A percentile compares a stretch with the other conserved stretches of the same genome.
phyloP scores from a whole-genome alignment of 176 grass and related monocot species.

The Paspalum vaginatum region DNA sequence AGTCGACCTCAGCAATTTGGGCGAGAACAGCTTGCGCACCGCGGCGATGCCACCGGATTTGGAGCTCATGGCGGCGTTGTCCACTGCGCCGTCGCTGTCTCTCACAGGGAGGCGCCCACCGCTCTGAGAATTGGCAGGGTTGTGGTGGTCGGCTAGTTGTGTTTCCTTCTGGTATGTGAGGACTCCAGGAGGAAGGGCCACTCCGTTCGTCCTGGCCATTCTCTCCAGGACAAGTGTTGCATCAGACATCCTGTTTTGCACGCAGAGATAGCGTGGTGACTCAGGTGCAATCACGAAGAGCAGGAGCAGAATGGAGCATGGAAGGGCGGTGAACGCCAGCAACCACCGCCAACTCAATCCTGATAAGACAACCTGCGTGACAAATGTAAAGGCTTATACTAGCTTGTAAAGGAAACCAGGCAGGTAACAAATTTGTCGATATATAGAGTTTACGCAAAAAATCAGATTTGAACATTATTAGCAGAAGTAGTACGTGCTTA shows the following conservation, averaged over 20 bases:
- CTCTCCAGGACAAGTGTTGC: slow-evolving; percentile 66
- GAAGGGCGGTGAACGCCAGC: slow-evolving; percentile 67
- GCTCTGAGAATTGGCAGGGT: slow-evolving; percentile 36
- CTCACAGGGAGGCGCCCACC: slow-evolving; percentile 42
- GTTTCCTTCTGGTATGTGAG: slow-evolving; percentile 44
- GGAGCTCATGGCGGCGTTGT: slow-evolving; percentile 29
- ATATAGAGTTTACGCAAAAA: background rate
- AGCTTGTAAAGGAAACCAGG: background rate
- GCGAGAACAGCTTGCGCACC: slow-evolving; percentile 57
- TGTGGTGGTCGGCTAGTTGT: slow-evolving; percentile 24
- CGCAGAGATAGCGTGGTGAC: slow-evolving; percentile 81
- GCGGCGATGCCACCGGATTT: slow-evolving; percentile 43
- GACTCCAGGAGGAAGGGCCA: slow-evolving; percentile 67
- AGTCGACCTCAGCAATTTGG: slow-evolving; percentile 64
- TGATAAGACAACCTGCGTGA: slow-evolving; percentile 53
- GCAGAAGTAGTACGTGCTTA: too few species aligned
- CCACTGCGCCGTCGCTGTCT: slow-evolving; percentile 31
- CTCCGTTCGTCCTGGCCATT: slow-evolving; percentile 59
- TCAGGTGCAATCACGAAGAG: slow-evolving; percentile 66
- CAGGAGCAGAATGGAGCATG: slow-evolving; percentile 67
- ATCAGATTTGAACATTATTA: background rate
- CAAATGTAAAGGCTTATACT: background rate
- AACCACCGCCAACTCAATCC: slow-evolving; percentile 76
- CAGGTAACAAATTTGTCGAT: background rate
- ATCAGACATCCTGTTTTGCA: slow-evolving; percentile 56